Base-by-base conservation (phyloP, 345 rosid genomes). In the Aquilaria yunnanensis region DNA sequence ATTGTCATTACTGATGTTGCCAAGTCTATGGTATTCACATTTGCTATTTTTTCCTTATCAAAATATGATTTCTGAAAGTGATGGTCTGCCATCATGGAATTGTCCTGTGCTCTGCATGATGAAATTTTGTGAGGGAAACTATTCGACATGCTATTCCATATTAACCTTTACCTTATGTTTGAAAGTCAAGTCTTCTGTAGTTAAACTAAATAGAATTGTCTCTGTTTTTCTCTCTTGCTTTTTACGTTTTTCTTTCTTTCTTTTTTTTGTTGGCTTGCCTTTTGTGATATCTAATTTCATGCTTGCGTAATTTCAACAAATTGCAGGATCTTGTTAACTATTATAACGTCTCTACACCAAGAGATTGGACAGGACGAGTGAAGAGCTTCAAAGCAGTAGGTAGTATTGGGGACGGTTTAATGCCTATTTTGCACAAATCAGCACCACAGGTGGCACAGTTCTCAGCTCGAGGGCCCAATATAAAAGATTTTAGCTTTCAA, bases 301-400 rank as follows among this genome's bases (percentile, higher is more conserved):
- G 56, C 67, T 63, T 65, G 65, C 66, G 54, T 41, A 53, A 37
- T 37, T 5, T 59, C 51, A 47, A 30, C 61, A 11, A 62, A 57
- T 51, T 68, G 12, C 67, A 94, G 99, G 99, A 90, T 80, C 91
- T 95, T 59, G 73, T 95, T 62, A 84, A 95, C 66, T 95, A 95
- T 77, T 95, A 95, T 81, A 95, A 90, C 77, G 67, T 72, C 57
- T 81, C 97, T n/a, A 95, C 97, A 14, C 63, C 80, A 54, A 87
- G 97, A 81, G 99, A 95, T 68, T 95, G 97, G 97, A 89, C 92
- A 5, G 96, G 99, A 56, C 78, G 97, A 23, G 99, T 95, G 70
- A 87, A 80, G 78, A 76, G 77, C 62, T 95, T 95, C 74, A 84
- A 87, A 69, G 96, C 87, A 65, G 75, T 61, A 54, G 99, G 99